phyloP scores from a whole-genome alignment of 257 asterid genomes.

The Solanum gandarillasii region DNA sequence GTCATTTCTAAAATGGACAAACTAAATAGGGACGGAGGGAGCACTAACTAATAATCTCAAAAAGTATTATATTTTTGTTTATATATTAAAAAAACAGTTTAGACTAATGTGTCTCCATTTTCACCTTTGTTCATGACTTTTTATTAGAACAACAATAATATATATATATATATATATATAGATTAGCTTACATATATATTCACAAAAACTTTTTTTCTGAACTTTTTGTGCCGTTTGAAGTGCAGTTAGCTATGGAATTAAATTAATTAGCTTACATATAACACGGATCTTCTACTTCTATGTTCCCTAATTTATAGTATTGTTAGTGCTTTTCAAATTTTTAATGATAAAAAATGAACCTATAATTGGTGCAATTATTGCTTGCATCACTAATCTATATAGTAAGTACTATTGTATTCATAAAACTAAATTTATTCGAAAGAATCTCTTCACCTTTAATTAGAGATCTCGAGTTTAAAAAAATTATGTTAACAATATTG shows the following conservation, averaged over 20 bases:
- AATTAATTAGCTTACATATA: constrained; percentile 17
- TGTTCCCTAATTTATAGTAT: constrained; percentile 13
- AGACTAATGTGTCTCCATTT: neutral
- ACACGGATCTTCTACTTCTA: constrained; percentile 15
- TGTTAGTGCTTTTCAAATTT: neutral
- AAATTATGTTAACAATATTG: neutral
- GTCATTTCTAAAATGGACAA: too few relatives aligned
- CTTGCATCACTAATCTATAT: neutral
- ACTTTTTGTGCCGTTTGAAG: constrained; percentile 28
- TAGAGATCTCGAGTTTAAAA: neutral
- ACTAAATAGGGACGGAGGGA: too few relatives aligned
- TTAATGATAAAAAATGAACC: neutral
- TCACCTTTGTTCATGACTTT: constrained; percentile 9
- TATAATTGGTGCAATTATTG: neutral
- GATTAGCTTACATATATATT: too few relatives aligned
- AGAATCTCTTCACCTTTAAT: neutral
- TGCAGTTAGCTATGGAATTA: constrained; percentile 15
- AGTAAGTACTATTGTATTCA: neutral
- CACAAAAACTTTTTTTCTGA: neutral
- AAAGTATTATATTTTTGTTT: neutral
- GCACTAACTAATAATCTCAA: neutral
- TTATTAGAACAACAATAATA: too few relatives aligned
- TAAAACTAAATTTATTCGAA: neutral
- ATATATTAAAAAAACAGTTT: neutral
- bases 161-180: too few relatives aligned